Base-by-base conservation (phyloP, 208 protist genomes). In the Ichthyophonus hoferi region DNA sequence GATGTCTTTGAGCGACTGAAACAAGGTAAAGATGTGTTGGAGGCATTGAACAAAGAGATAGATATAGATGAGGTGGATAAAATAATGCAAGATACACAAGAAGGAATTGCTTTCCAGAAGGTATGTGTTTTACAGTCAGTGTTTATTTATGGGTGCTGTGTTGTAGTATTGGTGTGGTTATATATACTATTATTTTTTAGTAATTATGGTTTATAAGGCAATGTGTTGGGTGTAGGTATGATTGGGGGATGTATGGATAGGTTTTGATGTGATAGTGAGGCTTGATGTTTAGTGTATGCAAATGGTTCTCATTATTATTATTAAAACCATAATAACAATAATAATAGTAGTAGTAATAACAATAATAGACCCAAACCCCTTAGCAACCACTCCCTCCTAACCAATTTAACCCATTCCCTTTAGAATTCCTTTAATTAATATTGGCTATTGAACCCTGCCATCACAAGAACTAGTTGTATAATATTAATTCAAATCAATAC, bases 1-100 rank as follows among this genome's bases (percentile, higher is more conserved):
- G 39, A 90, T 39, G 90, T 92, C 42, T 43, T 92, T 41, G 82
- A 77, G 1, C 12, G 42, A 42, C 58, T 92, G 7, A 90, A 88
- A 84, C n/a, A 17, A 1, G 90, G 90, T 39, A 89, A 83, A 33
- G 90, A 88, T 1, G 84, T 83, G 33, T 83, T 92, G 38, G 83
- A 88, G 33, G 85, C 42, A 17, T 35, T 92, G 79, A 81, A 92
- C 78, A 67, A 84, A 35, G 83, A 90, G 41, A 90, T 92, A 35
- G 7, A 31, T 17, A 24, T 92, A 2, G 90, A 92, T 7, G 76
- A 90, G 1, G 90, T 90, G 12, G 87, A 92, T 40, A 77, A 42
- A 17, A 0, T 92, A 1, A 92, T 92, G 90, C 87, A 86, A 31
- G 90, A 92, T 58, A 92, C 79, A 17, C 37, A n/a, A 38, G 90